Evolutionary conservation across 208 protist genomes (phyloP), one percentile per base, ranked within the genome.

Genomic region (Leishmania gerbilli): DNA sequence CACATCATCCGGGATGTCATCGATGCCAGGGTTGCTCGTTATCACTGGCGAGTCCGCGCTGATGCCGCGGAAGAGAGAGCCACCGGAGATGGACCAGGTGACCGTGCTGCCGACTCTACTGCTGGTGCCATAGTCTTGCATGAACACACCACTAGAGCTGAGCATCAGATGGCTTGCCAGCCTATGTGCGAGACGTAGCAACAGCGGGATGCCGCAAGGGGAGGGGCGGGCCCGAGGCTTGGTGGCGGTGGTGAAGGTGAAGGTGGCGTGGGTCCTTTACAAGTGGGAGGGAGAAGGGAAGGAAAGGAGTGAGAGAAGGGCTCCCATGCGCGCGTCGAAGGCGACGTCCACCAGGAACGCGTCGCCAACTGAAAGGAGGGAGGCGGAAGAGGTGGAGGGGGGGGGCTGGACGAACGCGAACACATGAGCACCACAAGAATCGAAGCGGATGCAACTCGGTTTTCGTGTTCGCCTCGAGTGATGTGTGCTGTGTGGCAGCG

Each of bases 1-100:
- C 42, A 67, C 31, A n/a, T 80, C 76, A 74, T 92, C 80, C 13
- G 87, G 77, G 71, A 92, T 86, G 65, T 84, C 84, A 17, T 62
- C 49, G 51, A 67, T 72, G 42, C 89, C 89, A 7, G 89, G 84
- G 72, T 90, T 88, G 72, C 78, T 82, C 65, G 34, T 51, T 77
- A 56, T 56, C 27, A 11, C 58, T 3, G 31, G 51, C 19, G 71
- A 40, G 64, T 74, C 69, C 5, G 62, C 51, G 37, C 74, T 49
- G 53, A 37, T 51, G 37, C 19, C 55, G 55, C 34, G 74, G 13
- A 42, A 21, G 27, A 76, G 49, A 45, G 34, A 76, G 3, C 15
- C 42, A 51, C 40, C 47, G 31, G n/a, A 37, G 71, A 71, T 53
- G 19, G 56, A 8, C 9, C 3, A 37, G 8, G 77, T 21, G 77